phyloP scores from a whole-genome alignment of 345 rosid genomes.

The Dimocarpus longan region DNA sequence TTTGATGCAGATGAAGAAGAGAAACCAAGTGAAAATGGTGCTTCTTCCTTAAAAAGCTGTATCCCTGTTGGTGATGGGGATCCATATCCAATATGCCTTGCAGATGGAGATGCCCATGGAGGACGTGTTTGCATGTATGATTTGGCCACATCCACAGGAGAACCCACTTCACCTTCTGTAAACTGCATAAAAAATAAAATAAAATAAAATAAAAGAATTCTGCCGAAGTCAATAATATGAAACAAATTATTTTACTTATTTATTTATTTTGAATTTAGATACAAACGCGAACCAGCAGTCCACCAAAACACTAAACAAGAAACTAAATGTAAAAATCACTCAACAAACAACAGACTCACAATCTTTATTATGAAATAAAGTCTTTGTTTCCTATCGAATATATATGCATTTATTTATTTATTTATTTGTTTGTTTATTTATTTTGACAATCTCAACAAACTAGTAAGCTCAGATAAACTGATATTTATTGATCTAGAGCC shows the following conservation, averaged over 20 bases:
- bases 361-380: no score
- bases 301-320: no score
- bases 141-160: constrained; percentile 85
- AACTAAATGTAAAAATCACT: no score
- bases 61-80: constrained; percentile 49
- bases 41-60: constrained; percentile 54
- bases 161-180: constrained; percentile 56
- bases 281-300: no score
- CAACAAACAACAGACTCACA: no score
- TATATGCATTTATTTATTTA: background rate
- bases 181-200: constrained; percentile 37
- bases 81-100: constrained; percentile 35
- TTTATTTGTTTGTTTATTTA: background rate
- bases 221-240: background rate
- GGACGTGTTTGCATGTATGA: constrained; percentile 73
- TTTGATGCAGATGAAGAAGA: constrained; percentile 50
- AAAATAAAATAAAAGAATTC: background rate
- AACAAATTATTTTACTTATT: background rate
- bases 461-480: background rate
- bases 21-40: constrained; percentile 47
- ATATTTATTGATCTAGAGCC: background rate
- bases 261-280: background rate
- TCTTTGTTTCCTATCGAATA: no score
- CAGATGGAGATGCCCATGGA: constrained; percentile 74
- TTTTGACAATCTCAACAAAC: background rate